Percentiles rank a stretch among this genome's conserved stretches.
These are phyloP conservation scores for Craterostigma plantagineum DNA, from an alignment of 257 asterid genomes.

Conservation along the genomic window DNA sequence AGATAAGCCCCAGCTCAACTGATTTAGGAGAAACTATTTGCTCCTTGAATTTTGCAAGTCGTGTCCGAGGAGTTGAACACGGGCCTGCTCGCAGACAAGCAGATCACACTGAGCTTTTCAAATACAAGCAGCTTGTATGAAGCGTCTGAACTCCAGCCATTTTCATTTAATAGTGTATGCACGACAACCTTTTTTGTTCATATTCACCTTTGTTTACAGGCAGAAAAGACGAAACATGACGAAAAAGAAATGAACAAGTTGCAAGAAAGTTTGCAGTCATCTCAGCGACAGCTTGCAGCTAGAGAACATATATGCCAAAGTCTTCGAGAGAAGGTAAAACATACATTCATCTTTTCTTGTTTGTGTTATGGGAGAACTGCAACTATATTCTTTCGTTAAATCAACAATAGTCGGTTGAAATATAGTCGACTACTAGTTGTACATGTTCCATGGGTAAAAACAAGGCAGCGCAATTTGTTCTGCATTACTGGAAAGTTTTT, in stretches of 20 bases:
- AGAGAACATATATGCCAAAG: constrained; percentile 65
- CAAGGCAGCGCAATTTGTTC: too few species aligned
- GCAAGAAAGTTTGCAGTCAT: constrained; percentile 67
- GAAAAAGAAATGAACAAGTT: constrained; percentile 75
- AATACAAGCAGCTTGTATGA: constrained; percentile 76
- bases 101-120: constrained; percentile 47
- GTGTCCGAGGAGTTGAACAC: constrained; percentile 83
- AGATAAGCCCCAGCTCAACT: constrained; percentile 50
- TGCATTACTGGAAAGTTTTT: too few species aligned
- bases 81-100: constrained; percentile 81
- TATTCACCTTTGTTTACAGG: constrained; percentile 27
- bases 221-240: constrained; percentile 73
- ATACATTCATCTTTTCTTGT: too few species aligned
- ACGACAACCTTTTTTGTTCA: constrained; percentile 4
- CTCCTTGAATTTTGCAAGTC: constrained; percentile 82
- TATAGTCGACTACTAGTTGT: too few species aligned
- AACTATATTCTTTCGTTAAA: neutral
- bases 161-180: neutral
- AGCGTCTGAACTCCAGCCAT: constrained; percentile 1
- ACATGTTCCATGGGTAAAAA: too few species aligned
- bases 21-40: constrained; percentile 86
- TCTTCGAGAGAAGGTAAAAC: constrained; percentile 75
- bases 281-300: constrained; percentile 57
- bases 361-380: neutral
- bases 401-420: too few species aligned